These are phyloP conservation scores for Giardia muris DNA, from an alignment of 208 protist genomes.

Conservation along the genomic window DNA sequence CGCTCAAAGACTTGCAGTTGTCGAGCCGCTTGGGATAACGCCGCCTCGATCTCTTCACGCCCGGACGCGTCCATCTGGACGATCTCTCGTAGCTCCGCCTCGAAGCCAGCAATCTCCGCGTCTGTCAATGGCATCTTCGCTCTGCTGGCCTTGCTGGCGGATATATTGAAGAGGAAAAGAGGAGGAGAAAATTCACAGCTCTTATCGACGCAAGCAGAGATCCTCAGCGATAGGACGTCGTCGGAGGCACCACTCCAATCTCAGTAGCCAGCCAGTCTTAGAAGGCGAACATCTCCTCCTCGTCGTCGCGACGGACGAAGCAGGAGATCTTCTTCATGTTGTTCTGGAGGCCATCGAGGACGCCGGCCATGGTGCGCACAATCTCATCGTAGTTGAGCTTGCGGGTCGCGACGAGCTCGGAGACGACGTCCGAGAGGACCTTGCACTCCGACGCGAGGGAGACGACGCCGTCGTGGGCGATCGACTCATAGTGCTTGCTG, in stretches of 20 bases:
- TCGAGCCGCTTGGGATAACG: neutral
- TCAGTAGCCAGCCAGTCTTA: neutral
- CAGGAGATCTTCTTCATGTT: conserved; percentile 1
- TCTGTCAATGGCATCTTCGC: neutral
- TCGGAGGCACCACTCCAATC: too few species aligned
- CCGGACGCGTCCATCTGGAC: neutral
- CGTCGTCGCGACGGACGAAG: neutral
- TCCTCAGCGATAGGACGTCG: too few species aligned
- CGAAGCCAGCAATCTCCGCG: neutral
- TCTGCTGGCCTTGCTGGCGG: too few species aligned
- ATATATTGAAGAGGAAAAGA: too few species aligned
- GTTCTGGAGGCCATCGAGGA: neutral
- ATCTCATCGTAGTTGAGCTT: neutral
- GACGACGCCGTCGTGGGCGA: neutral
- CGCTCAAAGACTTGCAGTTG: neutral
- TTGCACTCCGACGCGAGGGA: neutral
- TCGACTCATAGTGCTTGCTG: neutral
- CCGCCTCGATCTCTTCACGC: neutral
- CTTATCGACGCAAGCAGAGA: too few species aligned
- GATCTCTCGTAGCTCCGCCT: neutral
- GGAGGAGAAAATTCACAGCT: too few species aligned
- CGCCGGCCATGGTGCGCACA: neutral
- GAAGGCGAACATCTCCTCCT: neutral
- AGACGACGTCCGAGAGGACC: neutral
- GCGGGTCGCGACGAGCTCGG: neutral